A percentile compares a stretch with the other conserved stretches of the same genome.
Evolutionary conservation across 2,329 filamentous ascomycete genomes (phyloP).

Genomic region (Scytalidium lignicola): DNA sequence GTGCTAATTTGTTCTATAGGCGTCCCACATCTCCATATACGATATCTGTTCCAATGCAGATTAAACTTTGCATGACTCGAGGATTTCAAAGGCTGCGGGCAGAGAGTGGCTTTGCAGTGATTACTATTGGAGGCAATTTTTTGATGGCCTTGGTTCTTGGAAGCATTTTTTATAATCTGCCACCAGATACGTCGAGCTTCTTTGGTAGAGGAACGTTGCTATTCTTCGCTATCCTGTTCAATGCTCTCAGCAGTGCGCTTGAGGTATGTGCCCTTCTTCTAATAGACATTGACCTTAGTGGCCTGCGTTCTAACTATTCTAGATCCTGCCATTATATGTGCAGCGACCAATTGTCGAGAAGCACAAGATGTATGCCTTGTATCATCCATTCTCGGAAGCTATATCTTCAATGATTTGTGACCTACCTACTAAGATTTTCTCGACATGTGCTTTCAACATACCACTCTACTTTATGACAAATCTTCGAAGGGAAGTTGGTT

Average conservation of each 20-base stretch:
- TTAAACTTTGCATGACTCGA: slow-evolving; percentile 76
- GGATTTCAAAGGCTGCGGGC: slow-evolving; percentile 72
- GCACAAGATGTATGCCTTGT: slow-evolving; percentile 79
- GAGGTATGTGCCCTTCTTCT: slow-evolving; percentile 38
- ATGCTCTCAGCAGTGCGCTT: slow-evolving; percentile 57
- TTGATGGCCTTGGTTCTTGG: slow-evolving; percentile 57
- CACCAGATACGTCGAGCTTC: slow-evolving; percentile 46
- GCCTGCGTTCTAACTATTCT: not conserved
- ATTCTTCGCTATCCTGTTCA: slow-evolving; percentile 62
- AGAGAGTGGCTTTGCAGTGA: slow-evolving; percentile 64
- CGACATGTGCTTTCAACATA: slow-evolving; percentile 71
- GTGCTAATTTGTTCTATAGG: slow-evolving; percentile 26
- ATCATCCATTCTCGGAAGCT: slow-evolving; percentile 88
- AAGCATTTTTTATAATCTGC: slow-evolving; percentile 57
- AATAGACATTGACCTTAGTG: too few species aligned
- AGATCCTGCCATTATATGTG: slow-evolving; percentile 54
- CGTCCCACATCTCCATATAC: slow-evolving; percentile 75
- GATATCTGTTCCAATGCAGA: slow-evolving; percentile 69
- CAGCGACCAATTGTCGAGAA: slow-evolving; percentile 92
- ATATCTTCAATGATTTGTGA: slow-evolving; percentile 82
- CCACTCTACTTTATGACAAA: slow-evolving; percentile 84
- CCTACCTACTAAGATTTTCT: slow-evolving; percentile 73
- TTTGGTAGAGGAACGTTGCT: slow-evolving; percentile 55
- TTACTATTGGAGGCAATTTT: slow-evolving; percentile 28
- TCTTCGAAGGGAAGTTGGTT: slow-evolving; percentile 53